Base-by-base conservation (phyloP, 2,329 filamentous ascomycete genomes). In the Sclerotinia minor region DNA sequence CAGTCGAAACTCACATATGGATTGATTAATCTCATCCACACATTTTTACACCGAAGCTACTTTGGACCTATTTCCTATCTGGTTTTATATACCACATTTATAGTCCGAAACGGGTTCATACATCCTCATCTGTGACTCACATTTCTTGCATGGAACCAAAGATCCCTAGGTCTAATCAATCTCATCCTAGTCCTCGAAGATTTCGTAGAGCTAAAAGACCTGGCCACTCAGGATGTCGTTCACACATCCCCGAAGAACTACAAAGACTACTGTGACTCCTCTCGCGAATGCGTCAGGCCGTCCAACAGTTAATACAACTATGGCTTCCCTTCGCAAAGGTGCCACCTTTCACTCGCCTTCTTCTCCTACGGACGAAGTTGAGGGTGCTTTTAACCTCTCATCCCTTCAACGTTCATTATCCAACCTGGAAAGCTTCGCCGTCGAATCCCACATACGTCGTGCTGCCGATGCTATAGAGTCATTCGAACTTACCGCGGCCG, bases 391-490 rank as follows among this genome's bases (percentile, higher is more conserved):
- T 79, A 68, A 71, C 58, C 69, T 75, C 29, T 76, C 76, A 26
- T 71, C 73, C n/a, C 83, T 91, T 75, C 81, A 85, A 73, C 88
- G 90, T 69, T 88, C 90, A 61, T 87, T 90, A 73, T 91, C 89
- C 64, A 85, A 81, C 71, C 80, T 92, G 69, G 89, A 92, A 79
- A 88, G 90, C 84, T 87, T 90, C 67, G 47, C 64, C 15, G 84
- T 91, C 77, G 87, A 88, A 75, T 87, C 88, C 71, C 85, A 89
- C 74, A 84, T 87, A 76, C 87, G 89, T 76, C 89, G 89, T 73
- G 87, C 89, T 78, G 87, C 86, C 72, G 78, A 90, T 92, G 66
- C 85, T 83, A 78, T 83, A 85, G 73, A 86, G 92, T 73, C 88
- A 91, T 77, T 83, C 85, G 79, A 82, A 84, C 80, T 89, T 68